Percentiles rank a stretch among this genome's conserved stretches.
phyloP scores from a whole-genome alignment of 495 filamentous ascomycete species.

The Pyrenula massariospora region DNA sequence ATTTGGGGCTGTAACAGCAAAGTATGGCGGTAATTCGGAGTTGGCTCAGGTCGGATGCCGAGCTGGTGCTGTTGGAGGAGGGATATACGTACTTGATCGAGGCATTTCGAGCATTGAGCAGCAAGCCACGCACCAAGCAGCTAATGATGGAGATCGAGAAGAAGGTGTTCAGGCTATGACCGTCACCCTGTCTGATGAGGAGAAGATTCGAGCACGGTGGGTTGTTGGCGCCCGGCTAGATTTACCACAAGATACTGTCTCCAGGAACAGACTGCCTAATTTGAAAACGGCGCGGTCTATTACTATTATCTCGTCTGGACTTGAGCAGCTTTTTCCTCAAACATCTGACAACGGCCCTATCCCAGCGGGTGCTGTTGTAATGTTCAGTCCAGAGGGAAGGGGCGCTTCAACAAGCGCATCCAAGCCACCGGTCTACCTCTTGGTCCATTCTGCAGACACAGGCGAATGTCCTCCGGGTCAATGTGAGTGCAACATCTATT shows the following conservation, averaged over 20 bases:
- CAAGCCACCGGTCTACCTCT: slow-evolving; percentile 50
- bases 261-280: background rate
- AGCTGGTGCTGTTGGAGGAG: slow-evolving; percentile 84
- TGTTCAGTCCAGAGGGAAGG: slow-evolving; percentile 41
- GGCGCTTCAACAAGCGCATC: slow-evolving; percentile 2
- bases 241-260: slow-evolving; percentile 12
- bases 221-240: slow-evolving; percentile 40
- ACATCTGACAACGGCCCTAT: slow-evolving; percentile 60
- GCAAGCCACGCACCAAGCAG: slow-evolving; percentile 4
- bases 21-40: slow-evolving; percentile 90
- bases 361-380: slow-evolving; percentile 63
- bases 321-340: slow-evolving; percentile 55
- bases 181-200: slow-evolving; percentile 47
- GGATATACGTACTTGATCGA: slow-evolving; percentile 73
- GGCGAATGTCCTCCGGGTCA: slow-evolving; percentile 79
- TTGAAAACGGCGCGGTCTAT: slow-evolving; percentile 24
- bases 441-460: slow-evolving; percentile 72
- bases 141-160: background rate
- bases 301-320: slow-evolving; percentile 55
- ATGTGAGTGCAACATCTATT: slow-evolving; percentile 51
- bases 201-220: slow-evolving; percentile 42
- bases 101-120: slow-evolving; percentile 35
- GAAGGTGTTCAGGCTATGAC: slow-evolving; percentile 12
- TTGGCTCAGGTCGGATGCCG: slow-evolving; percentile 87
- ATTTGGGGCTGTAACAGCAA: slow-evolving; percentile 74